phyloP scores from a whole-genome alignment of 2,329 filamentous ascomycete species.

The Thielaviopsis ethacetica region DNA sequence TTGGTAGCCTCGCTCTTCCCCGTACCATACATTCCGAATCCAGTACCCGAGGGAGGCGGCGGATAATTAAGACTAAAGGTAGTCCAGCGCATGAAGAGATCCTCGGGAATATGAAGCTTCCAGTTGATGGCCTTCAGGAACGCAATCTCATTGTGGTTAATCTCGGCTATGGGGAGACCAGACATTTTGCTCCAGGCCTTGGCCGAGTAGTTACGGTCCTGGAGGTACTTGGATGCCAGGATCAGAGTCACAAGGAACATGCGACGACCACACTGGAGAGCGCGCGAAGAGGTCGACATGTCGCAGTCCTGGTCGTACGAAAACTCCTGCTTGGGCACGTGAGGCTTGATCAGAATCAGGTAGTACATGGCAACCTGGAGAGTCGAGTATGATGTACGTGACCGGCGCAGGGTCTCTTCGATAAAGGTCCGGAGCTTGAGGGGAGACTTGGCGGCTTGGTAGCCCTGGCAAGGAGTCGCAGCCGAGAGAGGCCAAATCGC shows the following conservation, averaged over 20 bases:
- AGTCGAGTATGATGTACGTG: conserved; percentile 92
- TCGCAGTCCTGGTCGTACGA: conserved; percentile 74
- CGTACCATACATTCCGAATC: conserved; percentile 17
- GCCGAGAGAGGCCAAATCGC: conserved; percentile 92
- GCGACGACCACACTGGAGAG: conserved; percentile 84
- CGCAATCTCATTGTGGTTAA: conserved; percentile 90
- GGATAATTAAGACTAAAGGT: conserved; percentile 80
- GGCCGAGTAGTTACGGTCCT: conserved; percentile 95
- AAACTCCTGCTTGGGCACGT: conserved; percentile 56
- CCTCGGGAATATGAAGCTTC: conserved; percentile 85
- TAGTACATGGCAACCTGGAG: conserved; percentile 95
- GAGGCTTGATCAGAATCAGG: conserved; percentile 79
- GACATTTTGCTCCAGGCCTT: conserved; percentile 99
- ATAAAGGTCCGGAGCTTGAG: conserved; percentile 90
- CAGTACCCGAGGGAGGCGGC: conserved; percentile 47
- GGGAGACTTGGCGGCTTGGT: conserved; percentile 58
- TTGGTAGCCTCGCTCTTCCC: conserved; percentile 22
- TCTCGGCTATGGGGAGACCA: conserved; percentile 80
- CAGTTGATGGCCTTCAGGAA: conserved; percentile 84
- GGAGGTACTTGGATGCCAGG: conserved; percentile 90
- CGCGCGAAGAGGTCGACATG: conserved; percentile 55
- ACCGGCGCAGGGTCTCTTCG: conserved; percentile 88
- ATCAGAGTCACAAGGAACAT: conserved; percentile 96
- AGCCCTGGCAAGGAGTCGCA: conserved; percentile 50
- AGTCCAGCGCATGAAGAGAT: conserved; percentile 82